Percentiles rank a stretch among this genome's conserved stretches.
These are phyloP conservation scores for Trypanosoma theileri DNA, from an alignment of 208 protist genomes.

Conservation along the genomic window DNA sequence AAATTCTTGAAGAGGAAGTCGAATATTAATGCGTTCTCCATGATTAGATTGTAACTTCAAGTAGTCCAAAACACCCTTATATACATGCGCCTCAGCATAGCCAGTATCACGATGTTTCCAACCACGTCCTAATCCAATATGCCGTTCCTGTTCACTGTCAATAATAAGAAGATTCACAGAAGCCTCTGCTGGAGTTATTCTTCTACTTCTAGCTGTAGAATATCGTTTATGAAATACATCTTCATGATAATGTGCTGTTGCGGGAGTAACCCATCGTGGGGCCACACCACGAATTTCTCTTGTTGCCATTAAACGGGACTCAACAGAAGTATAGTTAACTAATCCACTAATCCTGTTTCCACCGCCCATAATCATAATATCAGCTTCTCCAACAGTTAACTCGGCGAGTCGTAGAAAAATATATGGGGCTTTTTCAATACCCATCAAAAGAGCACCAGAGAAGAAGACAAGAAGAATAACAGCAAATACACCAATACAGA, in stretches of 20 bases:
- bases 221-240: not conserved
- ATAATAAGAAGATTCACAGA: constrained; percentile 62
- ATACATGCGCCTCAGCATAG: constrained; percentile 82
- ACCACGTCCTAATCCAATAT: constrained; percentile 76
- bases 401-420: constrained; percentile 72
- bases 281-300: constrained; percentile 37
- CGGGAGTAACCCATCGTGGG: constrained; percentile 67
- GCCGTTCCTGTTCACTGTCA: constrained; percentile 62
- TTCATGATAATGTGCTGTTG: constrained; percentile 26
- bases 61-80: constrained; percentile 58
- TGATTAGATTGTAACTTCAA: constrained; percentile 53
- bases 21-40: constrained; percentile 65
- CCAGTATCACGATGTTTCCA: constrained; percentile 81
- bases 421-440: constrained; percentile 67
- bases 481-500: constrained; percentile 56
- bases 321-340: constrained; percentile 65
- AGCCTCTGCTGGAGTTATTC: not conserved
- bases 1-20: not conserved
- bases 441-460: constrained; percentile 44
- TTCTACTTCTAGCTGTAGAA: not conserved
- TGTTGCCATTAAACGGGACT: constrained; percentile 7
- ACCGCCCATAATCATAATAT: constrained; percentile 49
- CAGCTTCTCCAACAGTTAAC: constrained; percentile 65
- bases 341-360: constrained; percentile 13
- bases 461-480: constrained; percentile 74